phyloP scores from a whole-genome alignment of 176 grass and related monocot species.

The Triticum dicoccoides region DNA sequence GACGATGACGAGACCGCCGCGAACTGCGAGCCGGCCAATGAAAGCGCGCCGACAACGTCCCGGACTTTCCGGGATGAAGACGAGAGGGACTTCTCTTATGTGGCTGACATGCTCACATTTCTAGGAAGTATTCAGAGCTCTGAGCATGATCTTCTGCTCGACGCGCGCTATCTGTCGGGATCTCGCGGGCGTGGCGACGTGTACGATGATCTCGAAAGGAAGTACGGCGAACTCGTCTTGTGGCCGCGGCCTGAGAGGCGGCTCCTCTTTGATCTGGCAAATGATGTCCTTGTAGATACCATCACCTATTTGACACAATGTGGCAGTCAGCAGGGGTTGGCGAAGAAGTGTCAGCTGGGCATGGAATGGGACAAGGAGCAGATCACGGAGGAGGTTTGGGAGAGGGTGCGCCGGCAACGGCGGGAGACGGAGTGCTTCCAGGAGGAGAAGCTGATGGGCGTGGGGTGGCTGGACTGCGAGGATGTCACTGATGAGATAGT shows the following conservation, averaged over 20 bases:
- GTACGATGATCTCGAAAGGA: slow-evolving; percentile 56
- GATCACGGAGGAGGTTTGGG: slow-evolving; percentile 51
- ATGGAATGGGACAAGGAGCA: slow-evolving; percentile 23
- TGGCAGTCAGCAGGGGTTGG: not conserved
- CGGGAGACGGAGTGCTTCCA: slow-evolving; percentile 34
- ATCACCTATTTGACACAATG: slow-evolving; percentile 3
- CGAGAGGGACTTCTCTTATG: slow-evolving; percentile 64
- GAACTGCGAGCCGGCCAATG: not conserved
- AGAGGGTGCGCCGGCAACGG: slow-evolving; percentile 31
- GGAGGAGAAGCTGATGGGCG: slow-evolving; percentile 51
- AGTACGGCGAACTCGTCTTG: slow-evolving; percentile 36
- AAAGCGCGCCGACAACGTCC: slow-evolving; percentile 10
- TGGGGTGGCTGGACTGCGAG: slow-evolving; percentile 42
- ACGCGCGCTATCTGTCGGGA: slow-evolving; percentile 20
- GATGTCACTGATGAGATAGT: slow-evolving; percentile 31
- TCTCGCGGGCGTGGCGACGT: slow-evolving; percentile 14
- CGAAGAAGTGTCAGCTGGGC: not conserved
- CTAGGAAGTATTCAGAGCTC: slow-evolving; percentile 22
- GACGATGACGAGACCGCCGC: slow-evolving; percentile 44
- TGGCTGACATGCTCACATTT: slow-evolving; percentile 47
- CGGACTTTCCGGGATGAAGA: slow-evolving; percentile 41
- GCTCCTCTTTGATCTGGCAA: slow-evolving; percentile 66
- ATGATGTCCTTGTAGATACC: slow-evolving; percentile 23
- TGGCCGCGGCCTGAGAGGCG: slow-evolving; percentile 60
- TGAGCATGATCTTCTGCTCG: slow-evolving; percentile 28